These are phyloP conservation scores for Rhodotorula sp. DNA, from an alignment of 1,284 basidiomycete species.

Conservation along the genomic window DNA sequence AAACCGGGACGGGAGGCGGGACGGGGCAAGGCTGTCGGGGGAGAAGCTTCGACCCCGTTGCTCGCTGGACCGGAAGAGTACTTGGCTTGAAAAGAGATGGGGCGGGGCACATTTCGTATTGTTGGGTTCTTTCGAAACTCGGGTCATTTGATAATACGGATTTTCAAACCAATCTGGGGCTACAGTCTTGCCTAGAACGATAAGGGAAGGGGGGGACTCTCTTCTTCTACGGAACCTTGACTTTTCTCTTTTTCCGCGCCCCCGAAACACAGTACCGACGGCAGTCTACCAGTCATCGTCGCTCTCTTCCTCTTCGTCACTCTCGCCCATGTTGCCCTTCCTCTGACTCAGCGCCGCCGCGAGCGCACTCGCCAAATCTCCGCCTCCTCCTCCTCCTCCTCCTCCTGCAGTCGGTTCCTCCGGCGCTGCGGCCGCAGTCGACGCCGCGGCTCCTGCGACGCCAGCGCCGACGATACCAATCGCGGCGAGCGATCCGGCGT, in stretches of 20 bases:
- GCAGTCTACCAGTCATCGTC: slow-evolving; percentile 65
- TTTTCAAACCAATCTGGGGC: too few relatives aligned
- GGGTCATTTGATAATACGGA: too few relatives aligned
- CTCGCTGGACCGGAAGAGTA: background rate
- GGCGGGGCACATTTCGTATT: too few relatives aligned
- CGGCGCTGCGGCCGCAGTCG: slow-evolving; percentile 48
- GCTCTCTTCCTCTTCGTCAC: slow-evolving; percentile 64
- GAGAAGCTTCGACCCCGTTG: background rate
- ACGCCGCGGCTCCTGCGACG: slow-evolving; percentile 53
- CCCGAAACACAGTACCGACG: too few relatives aligned
- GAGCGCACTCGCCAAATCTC: slow-evolving; percentile 64
- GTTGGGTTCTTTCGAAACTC: too few relatives aligned
- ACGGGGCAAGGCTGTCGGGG: background rate
- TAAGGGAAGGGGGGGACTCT: too few relatives aligned
- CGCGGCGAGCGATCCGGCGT: slow-evolving; percentile 41
- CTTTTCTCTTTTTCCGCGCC: too few relatives aligned
- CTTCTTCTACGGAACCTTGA: too few relatives aligned
- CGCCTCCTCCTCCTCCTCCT: slow-evolving; percentile 50
- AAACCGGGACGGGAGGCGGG: background rate
- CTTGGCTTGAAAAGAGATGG: background rate
- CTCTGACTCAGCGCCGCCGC: slow-evolving; percentile 68
- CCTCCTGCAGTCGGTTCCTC: slow-evolving; percentile 54
- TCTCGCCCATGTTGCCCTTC: slow-evolving; percentile 86
- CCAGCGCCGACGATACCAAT: slow-evolving; percentile 48
- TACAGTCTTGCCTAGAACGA: too few relatives aligned